Evolutionary conservation across 345 rosid species (phyloP).

Genomic region (Brassica napus): DNA sequence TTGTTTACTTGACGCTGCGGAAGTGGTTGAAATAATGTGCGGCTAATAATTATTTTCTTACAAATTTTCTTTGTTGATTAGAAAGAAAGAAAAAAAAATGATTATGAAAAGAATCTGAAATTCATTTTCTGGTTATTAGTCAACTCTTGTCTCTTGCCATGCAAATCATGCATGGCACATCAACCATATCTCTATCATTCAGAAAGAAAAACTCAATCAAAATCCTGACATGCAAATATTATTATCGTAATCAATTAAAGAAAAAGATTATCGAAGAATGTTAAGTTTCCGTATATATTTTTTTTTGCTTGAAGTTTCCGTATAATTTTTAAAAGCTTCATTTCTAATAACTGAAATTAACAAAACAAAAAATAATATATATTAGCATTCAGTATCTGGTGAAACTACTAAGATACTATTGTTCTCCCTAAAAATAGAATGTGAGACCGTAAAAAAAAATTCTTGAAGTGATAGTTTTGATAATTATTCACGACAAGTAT

Average conservation of each 20-base stretch:
- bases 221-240: neutral
- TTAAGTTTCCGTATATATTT: neutral
- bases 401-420: no score
- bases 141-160: slow-evolving; percentile 23
- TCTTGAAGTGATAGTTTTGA: neutral
- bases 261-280: neutral
- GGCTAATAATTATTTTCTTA: slow-evolving; percentile 4
- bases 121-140: slow-evolving; percentile 13
- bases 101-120: slow-evolving; percentile 28
- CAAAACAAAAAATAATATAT: no score
- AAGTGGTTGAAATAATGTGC: slow-evolving; percentile 24
- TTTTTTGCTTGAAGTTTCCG: neutral
- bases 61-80: neutral
- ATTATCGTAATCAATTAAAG: neutral
- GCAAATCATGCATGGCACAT: slow-evolving; percentile 21
- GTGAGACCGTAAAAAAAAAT: no score
- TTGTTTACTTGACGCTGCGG: slow-evolving; percentile 31
- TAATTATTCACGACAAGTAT: slow-evolving; percentile 5
- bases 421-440: no score
- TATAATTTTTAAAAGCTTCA: neutral
- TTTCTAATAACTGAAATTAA: no score
- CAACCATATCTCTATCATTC: slow-evolving; percentile 4
- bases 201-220: neutral
- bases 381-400: neutral
- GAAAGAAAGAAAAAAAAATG: slow-evolving; percentile 18